Base-by-base conservation (phyloP, 2,329 filamentous ascomycete genomes). In the Ilyonectria robusta region DNA sequence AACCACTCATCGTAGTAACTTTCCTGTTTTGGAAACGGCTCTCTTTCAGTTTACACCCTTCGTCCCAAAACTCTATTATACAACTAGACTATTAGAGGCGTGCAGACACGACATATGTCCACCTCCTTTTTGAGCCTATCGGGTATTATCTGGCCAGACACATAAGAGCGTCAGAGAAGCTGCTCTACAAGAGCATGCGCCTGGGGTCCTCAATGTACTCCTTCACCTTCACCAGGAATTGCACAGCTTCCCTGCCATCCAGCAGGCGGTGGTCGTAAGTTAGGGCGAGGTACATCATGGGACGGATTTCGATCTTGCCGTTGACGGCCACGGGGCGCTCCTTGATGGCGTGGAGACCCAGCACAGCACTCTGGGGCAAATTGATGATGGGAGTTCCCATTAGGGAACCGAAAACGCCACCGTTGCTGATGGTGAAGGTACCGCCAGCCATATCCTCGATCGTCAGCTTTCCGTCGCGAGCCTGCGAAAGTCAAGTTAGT, bases 351-450 rank as follows among this genome's bases (percentile, higher is more conserved):
- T 99, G 95, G 23, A 98, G 91, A 72, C 95, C 95, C 65, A 98
- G 88, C 10, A 98, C 95, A 65, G 94, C 93, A 66, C 93, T 95
- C 81, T 98, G 95, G 15, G 95, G 95, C 54, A 97, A 87, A 84
- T 99, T 99, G 86, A 99, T 98, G 80, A 99, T 98, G 10, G 96
- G 96, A 0, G 96, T 99, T 57, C 96, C 96, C 93, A 97, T 97
- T 66, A 98, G 87, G 15, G 95, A 98, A 65, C 96, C 96, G 77
- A 99, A 99, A 59, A 99, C 95, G 74, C 96, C 96, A 65, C 96
- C 93, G 81, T 98, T 98, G 87, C 93, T 96, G 85, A 98, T 98
- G 68, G 96, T 98, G 83, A 98, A 99, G 40, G 95, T 98, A 71
- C 96, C 96, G 67, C 96, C 96, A 67, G 96, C 96, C 94, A 99